A percentile compares a stretch with the other conserved stretches of the same genome.
Conservation (phyloP, 2,329 filamentous ascomycete genomes). For the Oidium heveae region DNA sequence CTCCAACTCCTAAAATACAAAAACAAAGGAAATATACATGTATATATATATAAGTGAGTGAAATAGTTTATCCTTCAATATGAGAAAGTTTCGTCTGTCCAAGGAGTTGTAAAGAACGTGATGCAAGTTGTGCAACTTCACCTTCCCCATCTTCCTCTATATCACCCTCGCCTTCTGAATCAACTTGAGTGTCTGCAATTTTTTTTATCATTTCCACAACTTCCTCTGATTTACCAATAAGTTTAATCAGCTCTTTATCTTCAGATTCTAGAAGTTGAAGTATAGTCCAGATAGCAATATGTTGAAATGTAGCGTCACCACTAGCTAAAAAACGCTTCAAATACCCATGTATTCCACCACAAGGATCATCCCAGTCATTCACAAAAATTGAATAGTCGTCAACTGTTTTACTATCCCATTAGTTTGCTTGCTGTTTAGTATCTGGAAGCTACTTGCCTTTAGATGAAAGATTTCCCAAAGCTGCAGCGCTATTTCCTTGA, state of each 20-base stretch:
- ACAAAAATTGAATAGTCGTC: constrained; percentile 94
- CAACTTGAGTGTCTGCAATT: constrained; percentile 73
- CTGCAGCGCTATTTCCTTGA: constrained; percentile 91
- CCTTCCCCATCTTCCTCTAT: constrained; percentile 75
- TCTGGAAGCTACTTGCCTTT: constrained; percentile 41
- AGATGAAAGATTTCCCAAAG: constrained; percentile 81
- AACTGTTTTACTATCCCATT: constrained; percentile 28
- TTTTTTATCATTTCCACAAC: constrained; percentile 78
- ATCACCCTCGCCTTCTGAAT: constrained; percentile 53
- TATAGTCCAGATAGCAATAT: constrained; percentile 96
- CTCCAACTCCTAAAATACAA: constrained; percentile 12
- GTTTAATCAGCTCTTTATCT: constrained; percentile 64
- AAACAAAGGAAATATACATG: constrained; percentile 10
- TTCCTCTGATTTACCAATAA: constrained; percentile 74
- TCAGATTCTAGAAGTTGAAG: constrained; percentile 89
- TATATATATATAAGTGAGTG: constrained; percentile 2
- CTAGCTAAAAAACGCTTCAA: constrained; percentile 78
- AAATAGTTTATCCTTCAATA: constrained; percentile 34
- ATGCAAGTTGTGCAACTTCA: constrained; percentile 76
- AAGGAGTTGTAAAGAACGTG: constrained; percentile 68
- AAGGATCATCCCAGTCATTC: constrained; percentile 75
- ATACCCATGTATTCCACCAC: constrained; percentile 88
- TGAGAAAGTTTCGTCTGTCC: constrained; percentile 48
- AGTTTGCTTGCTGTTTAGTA: not conserved
- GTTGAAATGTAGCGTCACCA: constrained; percentile 91